These are phyloP conservation scores for Mycena capillaripes DNA, from an alignment of 768 basidiomycete genomes.

Conservation along the genomic window DNA sequence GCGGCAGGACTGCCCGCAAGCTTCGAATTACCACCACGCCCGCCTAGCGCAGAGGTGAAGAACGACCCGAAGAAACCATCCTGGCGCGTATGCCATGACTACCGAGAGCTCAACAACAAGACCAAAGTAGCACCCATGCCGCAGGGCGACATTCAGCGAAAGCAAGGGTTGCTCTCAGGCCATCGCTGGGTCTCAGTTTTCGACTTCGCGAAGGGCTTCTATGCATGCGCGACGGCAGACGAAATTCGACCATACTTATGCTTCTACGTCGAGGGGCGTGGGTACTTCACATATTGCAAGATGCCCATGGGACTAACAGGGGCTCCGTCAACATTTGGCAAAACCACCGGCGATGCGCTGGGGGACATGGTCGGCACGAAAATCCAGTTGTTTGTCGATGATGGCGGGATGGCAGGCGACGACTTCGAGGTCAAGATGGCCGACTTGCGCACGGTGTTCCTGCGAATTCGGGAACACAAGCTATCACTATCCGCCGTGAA, in stretches of 20 bases:
- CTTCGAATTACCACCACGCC: conserved; percentile 24
- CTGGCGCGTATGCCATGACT: background rate
- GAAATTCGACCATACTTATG: background rate
- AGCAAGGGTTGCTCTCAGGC: background rate
- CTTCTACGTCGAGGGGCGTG: background rate
- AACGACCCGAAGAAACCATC: background rate
- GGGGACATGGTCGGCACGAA: background rate
- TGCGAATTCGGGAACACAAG: conserved; percentile 37
- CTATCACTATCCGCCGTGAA: conserved; percentile 54
- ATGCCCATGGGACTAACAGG: conserved; percentile 5
- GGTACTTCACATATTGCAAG: background rate
- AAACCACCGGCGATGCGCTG: background rate
- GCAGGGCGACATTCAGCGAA: background rate
- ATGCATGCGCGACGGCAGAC: background rate
- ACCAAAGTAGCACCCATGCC: background rate
- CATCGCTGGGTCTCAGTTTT: background rate
- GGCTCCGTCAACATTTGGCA: background rate
- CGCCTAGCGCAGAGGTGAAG: background rate
- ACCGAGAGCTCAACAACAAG: background rate
- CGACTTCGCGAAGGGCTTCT: background rate
- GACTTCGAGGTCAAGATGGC: background rate
- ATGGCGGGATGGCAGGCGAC: background rate
- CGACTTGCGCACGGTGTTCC: background rate
- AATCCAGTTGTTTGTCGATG: background rate
- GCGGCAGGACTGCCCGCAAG: conserved; percentile 38